These are phyloP conservation scores for Deakozyma indianensis DNA, from an alignment of 805 yeast species.

Conservation along the genomic window DNA sequence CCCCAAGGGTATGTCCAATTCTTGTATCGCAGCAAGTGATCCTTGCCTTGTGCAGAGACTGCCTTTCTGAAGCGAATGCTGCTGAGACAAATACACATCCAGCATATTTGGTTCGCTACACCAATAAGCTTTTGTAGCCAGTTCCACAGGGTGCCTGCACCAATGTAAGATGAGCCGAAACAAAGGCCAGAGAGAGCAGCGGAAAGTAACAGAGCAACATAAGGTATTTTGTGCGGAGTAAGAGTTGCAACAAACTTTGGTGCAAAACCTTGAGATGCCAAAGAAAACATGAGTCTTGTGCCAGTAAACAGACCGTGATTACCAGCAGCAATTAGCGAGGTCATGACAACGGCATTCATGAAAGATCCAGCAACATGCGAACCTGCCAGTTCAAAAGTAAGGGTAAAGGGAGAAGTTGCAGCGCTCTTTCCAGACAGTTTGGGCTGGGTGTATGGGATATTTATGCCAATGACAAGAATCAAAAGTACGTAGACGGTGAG, in stretches of 20 bases:
- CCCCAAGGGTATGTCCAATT: slow-evolving; percentile 36
- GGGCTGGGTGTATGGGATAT: slow-evolving; percentile 43
- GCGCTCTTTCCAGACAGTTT: slow-evolving; percentile 26
- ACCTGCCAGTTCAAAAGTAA: slow-evolving; percentile 30
- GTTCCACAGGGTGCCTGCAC: slow-evolving; percentile 37
- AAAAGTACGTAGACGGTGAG: slow-evolving; percentile 37
- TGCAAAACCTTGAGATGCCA: slow-evolving; percentile 45
- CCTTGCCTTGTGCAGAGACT: slow-evolving; percentile 27
- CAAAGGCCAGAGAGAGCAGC: slow-evolving; percentile 43
- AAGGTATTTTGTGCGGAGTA: slow-evolving; percentile 38
- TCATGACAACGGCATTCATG: slow-evolving; percentile 42
- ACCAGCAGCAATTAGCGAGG: slow-evolving; percentile 51
- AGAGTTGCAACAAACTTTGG: slow-evolving; percentile 34
- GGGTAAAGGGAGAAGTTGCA: slow-evolving; percentile 32
- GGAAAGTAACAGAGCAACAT: slow-evolving; percentile 32
- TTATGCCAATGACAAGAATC: slow-evolving; percentile 42
- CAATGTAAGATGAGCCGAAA: slow-evolving; percentile 43
- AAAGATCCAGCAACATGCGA: slow-evolving; percentile 33
- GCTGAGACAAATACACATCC: slow-evolving; percentile 42
- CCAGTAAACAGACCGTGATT: slow-evolving; percentile 55
- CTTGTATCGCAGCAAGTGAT: slow-evolving; percentile 30
- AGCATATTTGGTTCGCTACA: slow-evolving; percentile 48
- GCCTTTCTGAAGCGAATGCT: slow-evolving; percentile 42
- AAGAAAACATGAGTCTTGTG: slow-evolving; percentile 44
- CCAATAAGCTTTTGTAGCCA: slow-evolving; percentile 45